A percentile compares a stretch with the other conserved stretches of the same genome.
These are phyloP conservation scores for Suillus variegatus DNA, from an alignment of 768 basidiomycete species.

Conservation along the genomic window DNA sequence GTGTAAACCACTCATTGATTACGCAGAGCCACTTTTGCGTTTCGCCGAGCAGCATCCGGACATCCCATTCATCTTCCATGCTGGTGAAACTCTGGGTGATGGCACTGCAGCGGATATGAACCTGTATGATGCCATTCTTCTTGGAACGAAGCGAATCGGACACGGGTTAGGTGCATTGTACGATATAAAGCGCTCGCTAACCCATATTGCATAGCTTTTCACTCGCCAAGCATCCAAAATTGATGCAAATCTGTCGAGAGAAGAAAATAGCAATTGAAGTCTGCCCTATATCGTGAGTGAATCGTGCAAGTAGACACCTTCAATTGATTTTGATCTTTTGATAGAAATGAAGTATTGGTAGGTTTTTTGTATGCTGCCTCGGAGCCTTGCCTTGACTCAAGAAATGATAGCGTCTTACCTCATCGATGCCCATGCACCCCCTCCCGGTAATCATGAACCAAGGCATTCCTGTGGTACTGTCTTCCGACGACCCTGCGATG, in stretches of 20 bases:
- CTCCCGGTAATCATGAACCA: slow-evolving; percentile 66
- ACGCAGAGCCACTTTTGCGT: slow-evolving; percentile 37
- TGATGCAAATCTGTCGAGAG: slow-evolving; percentile 46
- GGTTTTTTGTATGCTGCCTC: slow-evolving; percentile 4
- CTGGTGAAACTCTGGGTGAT: slow-evolving; percentile 51
- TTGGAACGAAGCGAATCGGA: slow-evolving; percentile 51
- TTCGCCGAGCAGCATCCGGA: slow-evolving; percentile 39
- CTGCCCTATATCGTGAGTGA: slow-evolving; percentile 49
- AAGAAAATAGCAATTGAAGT: slow-evolving; percentile 45
- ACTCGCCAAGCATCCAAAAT: slow-evolving; percentile 44
- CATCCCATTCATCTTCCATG: slow-evolving; percentile 50
- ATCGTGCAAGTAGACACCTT: neutral
- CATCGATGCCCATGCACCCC: slow-evolving; percentile 77
- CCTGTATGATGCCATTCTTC: slow-evolving; percentile 48
- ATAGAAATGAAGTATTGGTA: slow-evolving; percentile 72
- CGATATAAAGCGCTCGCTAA: neutral
- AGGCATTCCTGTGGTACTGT: slow-evolving; percentile 67
- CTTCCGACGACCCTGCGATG: slow-evolving; percentile 71
- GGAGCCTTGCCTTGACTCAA: neutral
- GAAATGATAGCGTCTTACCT: slow-evolving; percentile 56
- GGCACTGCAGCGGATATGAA: slow-evolving; percentile 46
- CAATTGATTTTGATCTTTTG: neutral
- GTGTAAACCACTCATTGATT: slow-evolving; percentile 35
- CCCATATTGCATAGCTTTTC: slow-evolving; percentile 35
- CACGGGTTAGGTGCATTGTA: slow-evolving; percentile 39